A percentile compares a stretch with the other conserved stretches of the same genome.
Evolutionary conservation across 352 stramenopile genomes (phyloP).

Genomic region (Thraustochytrium sp.): DNA sequence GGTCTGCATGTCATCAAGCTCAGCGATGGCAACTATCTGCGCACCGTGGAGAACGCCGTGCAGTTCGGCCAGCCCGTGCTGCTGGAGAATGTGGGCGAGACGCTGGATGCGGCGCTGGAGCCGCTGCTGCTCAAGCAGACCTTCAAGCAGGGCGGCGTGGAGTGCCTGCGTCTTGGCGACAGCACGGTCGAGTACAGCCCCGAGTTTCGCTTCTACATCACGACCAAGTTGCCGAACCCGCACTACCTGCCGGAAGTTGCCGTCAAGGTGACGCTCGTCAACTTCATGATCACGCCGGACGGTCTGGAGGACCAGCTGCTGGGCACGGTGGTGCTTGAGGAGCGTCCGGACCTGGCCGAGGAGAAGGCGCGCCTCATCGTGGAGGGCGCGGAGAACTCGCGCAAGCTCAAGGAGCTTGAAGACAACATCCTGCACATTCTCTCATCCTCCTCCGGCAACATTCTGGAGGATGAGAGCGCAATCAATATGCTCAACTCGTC

Average conservation of each 20-base stretch:
- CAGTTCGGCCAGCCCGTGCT: slow-evolving; percentile 86
- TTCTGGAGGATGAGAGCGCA: slow-evolving; percentile 86
- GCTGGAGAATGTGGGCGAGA: slow-evolving; percentile 86
- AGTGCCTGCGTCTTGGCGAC: slow-evolving; percentile 83
- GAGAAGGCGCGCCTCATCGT: slow-evolving; percentile 84
- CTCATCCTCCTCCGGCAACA: slow-evolving; percentile 86
- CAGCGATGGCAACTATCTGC: slow-evolving; percentile 82
- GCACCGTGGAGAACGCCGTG: slow-evolving; percentile 89
- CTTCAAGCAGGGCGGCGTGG: slow-evolving; percentile 76
- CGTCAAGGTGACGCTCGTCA: slow-evolving; percentile 91
- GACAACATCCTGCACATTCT: slow-evolving; percentile 90
- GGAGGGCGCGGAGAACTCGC: slow-evolving; percentile 87
- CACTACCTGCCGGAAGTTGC: slow-evolving; percentile 88
- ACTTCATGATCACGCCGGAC: slow-evolving; percentile 92
- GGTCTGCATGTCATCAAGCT: slow-evolving; percentile 81
- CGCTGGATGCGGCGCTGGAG: slow-evolving; percentile 82
- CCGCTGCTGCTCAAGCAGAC: slow-evolving; percentile 86
- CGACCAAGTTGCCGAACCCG: slow-evolving; percentile 86
- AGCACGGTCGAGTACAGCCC: slow-evolving; percentile 88
- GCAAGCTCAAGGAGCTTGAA: slow-evolving; percentile 89
- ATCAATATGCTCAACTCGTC: slow-evolving; percentile 86
- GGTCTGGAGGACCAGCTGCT: slow-evolving; percentile 92
- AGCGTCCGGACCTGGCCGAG: slow-evolving; percentile 81
- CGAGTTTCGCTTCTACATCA: slow-evolving; percentile 90
- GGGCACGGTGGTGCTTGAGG: slow-evolving; percentile 82